Base-by-base conservation (phyloP, 371 early-diverging fungal species). In the Haplosporangium sp. region DNA sequence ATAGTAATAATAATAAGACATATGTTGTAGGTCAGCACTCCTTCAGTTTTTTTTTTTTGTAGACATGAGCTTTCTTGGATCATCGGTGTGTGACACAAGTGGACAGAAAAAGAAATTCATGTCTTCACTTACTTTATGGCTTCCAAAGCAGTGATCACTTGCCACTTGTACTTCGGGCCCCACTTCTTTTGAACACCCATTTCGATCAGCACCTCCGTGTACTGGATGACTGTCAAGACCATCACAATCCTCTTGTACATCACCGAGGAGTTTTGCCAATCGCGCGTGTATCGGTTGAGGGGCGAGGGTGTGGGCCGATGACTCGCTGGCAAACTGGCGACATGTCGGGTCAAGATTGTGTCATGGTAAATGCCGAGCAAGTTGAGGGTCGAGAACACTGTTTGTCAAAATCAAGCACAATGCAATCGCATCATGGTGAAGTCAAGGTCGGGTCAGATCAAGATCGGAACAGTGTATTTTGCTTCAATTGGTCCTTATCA, bases 341-440 rank as follows among this genome's bases (percentile, higher is more conserved):
- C 91, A 23, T 94, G 94, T 55, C 83, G 83, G 46, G 86, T 84
- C 62, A 97, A 84, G 59, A 97, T 91, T 12, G 91, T 85, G 82
- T 96, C 97, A 82, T 96, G 96, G 83, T 95, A 95, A 23, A 95
- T 82, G 55, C 94, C 92, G 20, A 96, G 77, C 38, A 96, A 80
- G 80, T 93, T 95, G 23, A 96, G 83, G 0, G 89, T 82, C 12
- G 96, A 91, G 85, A 91, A 95, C 18, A 97, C 94, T 94, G 23
- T 51, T 20, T 4, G 13, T 55, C 5, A 20, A 16, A 18, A n/a
- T n/a, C 4, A 20, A 67, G 14, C 1, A 36, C 64, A 55, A 43
- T n/a, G 10, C 7, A 16, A 45, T 38, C 47, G 37, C 4, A 51
- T 53, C 12, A 18, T 37, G 54, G 20, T 23, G 18, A 29, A 29